Evolutionary conservation across 768 basidiomycete genomes (phyloP), one percentile per base, ranked within the genome.

Genomic region (Suillus placidus): DNA sequence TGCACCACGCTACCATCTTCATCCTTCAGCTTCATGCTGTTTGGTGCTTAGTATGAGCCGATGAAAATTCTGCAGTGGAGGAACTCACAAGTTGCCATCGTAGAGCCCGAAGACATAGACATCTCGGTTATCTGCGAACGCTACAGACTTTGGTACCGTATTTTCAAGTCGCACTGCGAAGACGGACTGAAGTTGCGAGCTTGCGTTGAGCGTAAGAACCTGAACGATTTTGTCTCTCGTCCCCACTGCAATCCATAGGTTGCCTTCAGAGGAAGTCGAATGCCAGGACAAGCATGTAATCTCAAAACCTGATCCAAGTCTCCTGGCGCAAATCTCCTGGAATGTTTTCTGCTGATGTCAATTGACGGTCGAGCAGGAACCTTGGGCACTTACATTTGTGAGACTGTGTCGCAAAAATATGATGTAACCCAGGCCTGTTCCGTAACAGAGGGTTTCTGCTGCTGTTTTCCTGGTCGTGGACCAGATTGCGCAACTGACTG

Each of bases 41-140:
- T 37, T 6, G 2, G 18, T 4, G 23, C 30, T 56, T 51, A 20
- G 42, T 16, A 42, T 42, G 12, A 42, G 42, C 12, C 42, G 6
- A 42, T 42, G 16, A 42, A 42, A 42, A 16, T 37, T 18, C 3
- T 42, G 37, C 37, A 60, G 37, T 60, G 37, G 57, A 60, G 16
- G 35, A 1, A 64, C 64, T 64, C 16, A 67, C 67, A 67, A 23
- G 6, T 67, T 67, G 23, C 67, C 64, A 58, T 67, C 55, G n/a
- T 47, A 67, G 20, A 65, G 42, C 7, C 67, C 64, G 51, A 67
- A 67, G 0, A 67, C 38, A 62, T 65, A 58, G 3, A 65, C 4
- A 0, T 9, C 34, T 12, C 38, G 60, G 26, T 10, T 45, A 6
- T 61, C 43, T 18, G 37, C 18, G 23, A 67, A 67, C 9, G 37